A percentile compares a stretch with the other conserved stretches of the same genome.
Conservation (phyloP, 768 basidiomycete genomes). For the Suillus americanus region DNA sequence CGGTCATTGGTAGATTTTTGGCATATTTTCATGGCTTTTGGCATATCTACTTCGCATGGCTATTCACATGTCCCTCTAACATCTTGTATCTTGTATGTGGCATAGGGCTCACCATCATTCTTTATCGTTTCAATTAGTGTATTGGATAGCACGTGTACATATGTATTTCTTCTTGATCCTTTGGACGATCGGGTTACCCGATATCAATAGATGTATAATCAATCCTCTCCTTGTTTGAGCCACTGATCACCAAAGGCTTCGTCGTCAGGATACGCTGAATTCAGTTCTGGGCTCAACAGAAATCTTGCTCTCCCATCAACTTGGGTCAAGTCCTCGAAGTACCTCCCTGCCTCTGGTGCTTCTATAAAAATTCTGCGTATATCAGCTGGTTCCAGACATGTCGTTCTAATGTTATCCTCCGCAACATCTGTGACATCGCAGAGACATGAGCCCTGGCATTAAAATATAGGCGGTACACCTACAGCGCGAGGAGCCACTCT, state of each 20-base stretch:
- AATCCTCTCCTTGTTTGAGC: conserved; percentile 24
- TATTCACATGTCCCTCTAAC: not conserved
- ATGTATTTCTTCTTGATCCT: not conserved
- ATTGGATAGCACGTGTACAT: not conserved
- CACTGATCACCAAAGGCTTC: conserved; percentile 36
- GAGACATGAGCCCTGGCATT: not conserved
- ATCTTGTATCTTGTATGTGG: conserved; percentile 1
- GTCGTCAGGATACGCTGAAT: conserved; percentile 48
- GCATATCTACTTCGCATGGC: not conserved
- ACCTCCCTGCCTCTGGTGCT: conserved; percentile 31
- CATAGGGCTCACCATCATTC: not conserved
- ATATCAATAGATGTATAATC: not conserved
- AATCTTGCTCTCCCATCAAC: conserved; percentile 35
- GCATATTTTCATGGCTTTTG: not conserved
- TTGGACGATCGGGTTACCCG: not conserved
- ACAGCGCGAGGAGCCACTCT: conserved; percentile 40
- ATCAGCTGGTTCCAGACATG: conserved; percentile 16
- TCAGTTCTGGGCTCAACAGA: conserved; percentile 42
- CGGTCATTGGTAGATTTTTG: conserved; percentile 62
- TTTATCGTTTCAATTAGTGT: not conserved
- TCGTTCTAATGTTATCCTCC: conserved; percentile 34
- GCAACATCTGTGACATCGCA: conserved; percentile 31
- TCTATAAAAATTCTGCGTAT: conserved; percentile 23
- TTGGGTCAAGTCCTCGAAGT: conserved; percentile 35
- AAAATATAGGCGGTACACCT: conserved; percentile 15